Evolutionary conservation across 176 grass and related monocot species (phyloP), one percentile per base, ranked within the genome.

Genomic region (Carex cristatella): DNA sequence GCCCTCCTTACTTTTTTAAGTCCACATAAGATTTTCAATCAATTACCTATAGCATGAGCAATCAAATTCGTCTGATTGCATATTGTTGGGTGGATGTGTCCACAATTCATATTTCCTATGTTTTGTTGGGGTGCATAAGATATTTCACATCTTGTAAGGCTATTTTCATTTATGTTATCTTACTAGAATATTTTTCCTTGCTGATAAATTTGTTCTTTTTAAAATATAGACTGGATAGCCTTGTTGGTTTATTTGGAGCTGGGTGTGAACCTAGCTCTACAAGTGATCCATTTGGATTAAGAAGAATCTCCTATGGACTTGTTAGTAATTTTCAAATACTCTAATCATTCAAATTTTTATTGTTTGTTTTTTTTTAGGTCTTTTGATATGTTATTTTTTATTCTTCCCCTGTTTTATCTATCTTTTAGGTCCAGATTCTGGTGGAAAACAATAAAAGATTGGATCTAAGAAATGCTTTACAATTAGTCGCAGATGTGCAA

Each of bases 241-340:
- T 98, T 65, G 92, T 94, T 90, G 95, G 95, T 79, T 94, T 98
- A 87, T 94, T 98, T 88, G 93, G 95, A 89, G 91, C 95, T 87
- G 95, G 95, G 60, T 98, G 95, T 51, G 92, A 93, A 51, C 92
- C 95, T 90, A 98, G 89, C 90, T 98, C 92, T 57, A 93, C 92
- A 6, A 98, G 92, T 71, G 95, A 98, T 76, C 91, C 95, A 19
- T 98, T 98, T 88, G 92, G 92, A 67, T 80, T 98, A 64, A 90
- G 95, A 88, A 93, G 95, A 69, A 69, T 89, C 60, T 93, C 95
- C 64, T 98, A 98, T 90, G 95, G 95, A 85, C 38, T 98, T 77
- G 95, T 98, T 89, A 89, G 89, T 80, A 72, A 79, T 82, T 86
- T 42, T 67, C 6, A 87, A 38, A 65, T 63, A 75, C n/a, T 61